These are phyloP conservation scores for Cladosporium austrohemisphaericum DNA, from an alignment of 2,329 filamentous ascomycete genomes.

Conservation along the genomic window DNA sequence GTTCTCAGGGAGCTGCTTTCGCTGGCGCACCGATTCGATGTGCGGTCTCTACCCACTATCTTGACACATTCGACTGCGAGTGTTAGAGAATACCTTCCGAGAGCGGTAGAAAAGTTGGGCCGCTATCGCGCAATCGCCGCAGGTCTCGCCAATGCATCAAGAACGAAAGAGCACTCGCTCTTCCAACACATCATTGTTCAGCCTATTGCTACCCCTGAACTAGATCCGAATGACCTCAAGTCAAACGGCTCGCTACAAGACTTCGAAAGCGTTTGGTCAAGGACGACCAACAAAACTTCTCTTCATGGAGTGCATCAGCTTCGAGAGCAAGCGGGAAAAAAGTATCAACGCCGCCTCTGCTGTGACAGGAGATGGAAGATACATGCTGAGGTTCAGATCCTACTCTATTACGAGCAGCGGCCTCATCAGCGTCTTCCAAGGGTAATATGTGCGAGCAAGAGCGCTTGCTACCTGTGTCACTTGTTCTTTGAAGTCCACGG, in stretches of 20 bases:
- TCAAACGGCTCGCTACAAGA: not conserved
- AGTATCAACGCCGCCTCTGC: not conserved
- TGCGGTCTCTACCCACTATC: not conserved
- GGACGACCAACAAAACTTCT: not conserved
- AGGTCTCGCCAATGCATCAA: constrained; percentile 1
- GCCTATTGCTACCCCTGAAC: not conserved
- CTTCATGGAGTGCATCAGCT: not conserved
- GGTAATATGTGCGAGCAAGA: constrained; percentile 10
- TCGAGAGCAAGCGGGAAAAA: not conserved
- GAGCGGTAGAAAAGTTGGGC: constrained; percentile 4
- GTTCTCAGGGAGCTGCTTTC: not conserved
- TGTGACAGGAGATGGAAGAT: not conserved
- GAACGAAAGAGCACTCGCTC: not conserved
- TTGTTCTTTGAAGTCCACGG: constrained; percentile 5
- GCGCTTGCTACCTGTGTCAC: constrained; percentile 8
- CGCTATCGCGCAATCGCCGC: not conserved
- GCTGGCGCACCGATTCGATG: not conserved
- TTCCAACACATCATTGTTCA: not conserved
- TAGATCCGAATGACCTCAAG: not conserved
- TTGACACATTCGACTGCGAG: not conserved
- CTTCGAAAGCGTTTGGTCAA: constrained; percentile 5
- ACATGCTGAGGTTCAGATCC: constrained; percentile 9
- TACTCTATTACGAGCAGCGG: constrained; percentile 5
- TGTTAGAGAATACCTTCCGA: constrained; percentile 4
- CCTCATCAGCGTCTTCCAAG: not conserved